phyloP scores from a whole-genome alignment of 2,329 filamentous ascomycete species.

The Aspergillus viridinutans region DNA sequence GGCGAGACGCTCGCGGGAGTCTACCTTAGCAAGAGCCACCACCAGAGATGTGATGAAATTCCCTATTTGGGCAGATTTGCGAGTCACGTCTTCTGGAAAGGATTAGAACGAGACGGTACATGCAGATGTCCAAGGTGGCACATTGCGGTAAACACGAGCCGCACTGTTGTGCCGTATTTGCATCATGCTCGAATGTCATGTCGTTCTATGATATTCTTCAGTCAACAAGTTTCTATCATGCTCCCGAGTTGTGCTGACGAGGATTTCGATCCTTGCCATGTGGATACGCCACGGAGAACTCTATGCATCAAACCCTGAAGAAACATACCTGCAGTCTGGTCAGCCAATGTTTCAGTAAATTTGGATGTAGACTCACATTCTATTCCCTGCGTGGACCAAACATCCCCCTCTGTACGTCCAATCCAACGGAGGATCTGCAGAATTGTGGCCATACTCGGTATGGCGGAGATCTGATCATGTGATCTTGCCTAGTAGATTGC shows the following conservation, averaged over 20 bases:
- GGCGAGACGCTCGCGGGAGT: neutral
- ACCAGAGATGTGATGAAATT: neutral
- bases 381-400: too few species aligned
- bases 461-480: too few species aligned
- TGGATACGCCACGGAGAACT: neutral
- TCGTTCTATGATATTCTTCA: neutral
- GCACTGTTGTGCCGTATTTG: neutral
- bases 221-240: neutral
- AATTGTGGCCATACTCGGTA: too few species aligned
- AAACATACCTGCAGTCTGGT: neutral
- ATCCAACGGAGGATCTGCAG: neutral
- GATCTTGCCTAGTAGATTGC: too few species aligned
- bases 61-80: neutral
- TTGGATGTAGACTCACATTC: neutral
- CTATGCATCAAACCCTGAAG: too few species aligned
- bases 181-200: neutral
- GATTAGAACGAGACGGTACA: neutral
- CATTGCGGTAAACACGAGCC: neutral
- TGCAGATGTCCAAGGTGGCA: neutral
- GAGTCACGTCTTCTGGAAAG: neutral
- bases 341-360: neutral
- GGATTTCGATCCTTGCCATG: neutral
- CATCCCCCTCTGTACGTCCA: neutral
- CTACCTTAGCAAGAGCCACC: neutral
- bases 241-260: neutral